Percentiles rank a stretch among this genome's conserved stretches.
Conservation (phyloP, 2,329 filamentous ascomycete genomes). For the Sarocladium strictum region DNA sequence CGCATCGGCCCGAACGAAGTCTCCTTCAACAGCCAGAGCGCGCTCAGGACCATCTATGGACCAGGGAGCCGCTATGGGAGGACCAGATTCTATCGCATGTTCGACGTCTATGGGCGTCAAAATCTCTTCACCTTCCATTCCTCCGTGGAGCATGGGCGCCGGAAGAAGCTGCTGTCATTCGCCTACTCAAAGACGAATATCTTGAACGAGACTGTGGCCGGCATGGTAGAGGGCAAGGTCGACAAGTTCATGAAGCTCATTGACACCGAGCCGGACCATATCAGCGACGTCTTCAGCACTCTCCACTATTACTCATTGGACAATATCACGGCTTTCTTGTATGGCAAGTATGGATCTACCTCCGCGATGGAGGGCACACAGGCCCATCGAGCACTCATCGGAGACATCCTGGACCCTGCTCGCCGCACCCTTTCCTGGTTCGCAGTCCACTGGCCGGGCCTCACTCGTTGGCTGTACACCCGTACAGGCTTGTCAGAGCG, state of each 20-base stretch:
- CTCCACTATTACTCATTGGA: constrained; percentile 49
- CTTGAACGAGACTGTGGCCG: constrained; percentile 11
- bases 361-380: constrained; percentile 31
- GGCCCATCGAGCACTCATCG: constrained; percentile 32
- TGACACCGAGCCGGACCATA: constrained; percentile 23
- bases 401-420: constrained; percentile 41
- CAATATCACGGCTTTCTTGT: constrained; percentile 45
- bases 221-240: constrained; percentile 17
- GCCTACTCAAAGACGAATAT: constrained; percentile 46
- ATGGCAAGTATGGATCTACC: constrained; percentile 39
- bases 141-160: constrained; percentile 34
- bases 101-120: constrained; percentile 44
- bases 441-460: constrained; percentile 35
- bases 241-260: constrained; percentile 34
- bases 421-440: constrained; percentile 43
- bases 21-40: constrained; percentile 33
- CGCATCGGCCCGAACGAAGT: constrained; percentile 42
- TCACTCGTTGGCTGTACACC: constrained; percentile 43
- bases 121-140: constrained; percentile 47
- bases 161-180: constrained; percentile 47
- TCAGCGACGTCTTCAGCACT: constrained; percentile 39
- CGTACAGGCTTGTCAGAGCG: constrained; percentile 29
- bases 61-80: constrained; percentile 44
- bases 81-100: constrained; percentile 46
- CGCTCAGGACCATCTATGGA: constrained; percentile 47